Percentiles rank a stretch among this genome's conserved stretches.
Conservation (phyloP, 1,139 yeast genomes). For the Yamadazyma pseudoaaseri region DNA sequence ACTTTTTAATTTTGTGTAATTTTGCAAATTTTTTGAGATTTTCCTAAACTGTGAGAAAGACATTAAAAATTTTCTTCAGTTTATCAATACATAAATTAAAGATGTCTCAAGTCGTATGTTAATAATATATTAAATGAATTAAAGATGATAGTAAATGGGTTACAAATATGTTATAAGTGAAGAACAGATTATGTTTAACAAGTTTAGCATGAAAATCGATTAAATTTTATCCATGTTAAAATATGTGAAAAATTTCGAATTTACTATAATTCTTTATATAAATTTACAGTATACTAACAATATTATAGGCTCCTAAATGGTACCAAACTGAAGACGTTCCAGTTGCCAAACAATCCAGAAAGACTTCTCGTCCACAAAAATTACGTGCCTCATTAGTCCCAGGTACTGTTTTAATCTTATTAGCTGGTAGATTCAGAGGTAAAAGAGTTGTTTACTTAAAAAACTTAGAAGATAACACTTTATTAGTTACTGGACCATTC, state of each 20-base stretch:
- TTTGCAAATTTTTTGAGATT: conserved; percentile 14
- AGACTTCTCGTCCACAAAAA: conserved; percentile 92
- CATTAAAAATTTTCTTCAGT: conserved; percentile 15
- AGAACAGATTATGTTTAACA: no score
- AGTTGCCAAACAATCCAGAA: conserved; percentile 84
- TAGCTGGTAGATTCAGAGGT: conserved; percentile 99
- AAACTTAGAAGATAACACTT: conserved; percentile 97
- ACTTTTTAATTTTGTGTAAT: conserved; percentile 14
- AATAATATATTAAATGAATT: no score
- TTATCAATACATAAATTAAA: conserved; percentile 15
- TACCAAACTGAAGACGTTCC: conserved; percentile 94
- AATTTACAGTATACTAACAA: conserved; percentile 47
- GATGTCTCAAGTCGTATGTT: conserved; percentile 21
- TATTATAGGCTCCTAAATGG: conserved; percentile 81
- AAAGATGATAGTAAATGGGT: background rate
- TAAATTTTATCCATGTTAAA: no score
- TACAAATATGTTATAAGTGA: no score
- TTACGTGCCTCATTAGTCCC: conserved; percentile 97
- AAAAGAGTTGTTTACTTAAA: conserved; percentile 99
- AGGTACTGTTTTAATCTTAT: conserved; percentile 96
- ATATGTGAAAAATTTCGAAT: no score
- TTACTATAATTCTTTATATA: no score
- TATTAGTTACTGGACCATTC: conserved; percentile 99
- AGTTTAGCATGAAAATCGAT: no score
- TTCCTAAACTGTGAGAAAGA: conserved; percentile 13